phyloP scores from a whole-genome alignment of 257 asterid species.

The Jacaranda mimosifolia region DNA sequence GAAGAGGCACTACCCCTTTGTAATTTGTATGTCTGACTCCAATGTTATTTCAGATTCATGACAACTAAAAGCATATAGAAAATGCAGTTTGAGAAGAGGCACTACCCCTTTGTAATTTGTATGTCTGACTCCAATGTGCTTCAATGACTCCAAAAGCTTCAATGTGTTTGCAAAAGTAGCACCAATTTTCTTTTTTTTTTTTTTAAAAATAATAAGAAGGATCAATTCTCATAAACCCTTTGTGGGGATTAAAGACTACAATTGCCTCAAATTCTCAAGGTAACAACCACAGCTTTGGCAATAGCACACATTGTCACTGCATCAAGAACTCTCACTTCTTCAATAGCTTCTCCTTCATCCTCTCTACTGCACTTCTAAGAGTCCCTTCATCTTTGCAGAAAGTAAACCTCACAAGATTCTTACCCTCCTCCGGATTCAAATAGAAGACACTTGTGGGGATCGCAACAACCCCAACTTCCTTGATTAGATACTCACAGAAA shows the following conservation, averaged over 20 bases:
- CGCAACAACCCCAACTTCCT: conserved; percentile 81
- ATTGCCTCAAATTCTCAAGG: not conserved
- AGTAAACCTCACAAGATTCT: conserved; percentile 79
- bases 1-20: no score
- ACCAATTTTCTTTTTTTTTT: no score
- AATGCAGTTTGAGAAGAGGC: no score
- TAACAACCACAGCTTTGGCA: not conserved
- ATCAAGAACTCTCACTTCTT: not conserved
- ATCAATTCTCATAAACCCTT: no score
- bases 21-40: no score
- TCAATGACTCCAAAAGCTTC: no score
- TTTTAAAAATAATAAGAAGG: no score
- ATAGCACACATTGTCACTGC: not conserved
- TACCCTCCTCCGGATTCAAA: conserved; percentile 78
- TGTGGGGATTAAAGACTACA: not conserved
- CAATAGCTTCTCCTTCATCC: conserved; percentile 66
- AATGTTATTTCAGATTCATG: no score
- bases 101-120: no score
- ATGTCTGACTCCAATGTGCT: no score
- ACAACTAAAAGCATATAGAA: no score
- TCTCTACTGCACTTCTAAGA: conserved; percentile 66
- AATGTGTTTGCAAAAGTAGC: no score
- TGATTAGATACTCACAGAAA: conserved; percentile 77
- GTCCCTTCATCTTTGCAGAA: conserved; percentile 84
- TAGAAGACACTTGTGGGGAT: conserved; percentile 80